A percentile compares a stretch with the other conserved stretches of the same genome.
Evolutionary conservation across 805 yeast genomes (phyloP).

Genomic region (Crinitomyces ghanaensis): DNA sequence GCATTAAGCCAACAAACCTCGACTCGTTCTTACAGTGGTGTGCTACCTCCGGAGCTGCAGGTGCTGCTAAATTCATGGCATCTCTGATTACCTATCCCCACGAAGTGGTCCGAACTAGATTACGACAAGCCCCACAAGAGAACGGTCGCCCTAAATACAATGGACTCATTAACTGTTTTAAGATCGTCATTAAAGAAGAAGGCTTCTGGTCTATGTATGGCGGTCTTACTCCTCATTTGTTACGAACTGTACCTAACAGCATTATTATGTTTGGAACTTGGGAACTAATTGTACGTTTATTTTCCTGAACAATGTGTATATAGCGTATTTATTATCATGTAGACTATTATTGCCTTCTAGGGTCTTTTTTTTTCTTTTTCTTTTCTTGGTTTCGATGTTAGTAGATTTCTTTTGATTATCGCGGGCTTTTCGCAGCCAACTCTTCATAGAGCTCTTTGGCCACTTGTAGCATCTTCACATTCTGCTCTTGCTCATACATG

Average conservation of each 20-base stretch:
- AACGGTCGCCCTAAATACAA: constrained; percentile 79
- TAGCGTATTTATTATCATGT: background rate
- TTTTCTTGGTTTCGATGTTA: background rate
- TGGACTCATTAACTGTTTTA: constrained; percentile 81
- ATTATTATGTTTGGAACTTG: constrained; percentile 99
- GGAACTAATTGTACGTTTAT: constrained; percentile 50
- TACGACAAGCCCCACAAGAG: constrained; percentile 84
- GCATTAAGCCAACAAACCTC: constrained; percentile 29
- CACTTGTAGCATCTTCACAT: too few relatives aligned
- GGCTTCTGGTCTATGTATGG: constrained; percentile 92
- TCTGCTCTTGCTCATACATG: too few relatives aligned
- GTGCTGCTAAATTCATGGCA: constrained; percentile 88
- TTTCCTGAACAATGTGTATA: constrained; percentile 4
- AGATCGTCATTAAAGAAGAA: constrained; percentile 77
- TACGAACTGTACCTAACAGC: constrained; percentile 95
- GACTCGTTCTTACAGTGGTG: constrained; percentile 80
- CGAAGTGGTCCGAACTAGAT: constrained; percentile 90
- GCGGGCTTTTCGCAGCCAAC: constrained; percentile 4
- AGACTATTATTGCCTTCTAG: background rate
- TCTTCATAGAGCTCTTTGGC: too few relatives aligned
- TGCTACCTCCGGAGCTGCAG: constrained; percentile 96
- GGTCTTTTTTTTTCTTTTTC: background rate
- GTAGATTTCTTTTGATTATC: constrained; percentile 4
- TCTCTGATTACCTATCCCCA: constrained; percentile 92
- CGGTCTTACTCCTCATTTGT: constrained; percentile 91